Evolutionary conservation across 805 yeast species (phyloP), one percentile per base, ranked within the genome.

Genomic region (Myxozyma mucilagina): DNA sequence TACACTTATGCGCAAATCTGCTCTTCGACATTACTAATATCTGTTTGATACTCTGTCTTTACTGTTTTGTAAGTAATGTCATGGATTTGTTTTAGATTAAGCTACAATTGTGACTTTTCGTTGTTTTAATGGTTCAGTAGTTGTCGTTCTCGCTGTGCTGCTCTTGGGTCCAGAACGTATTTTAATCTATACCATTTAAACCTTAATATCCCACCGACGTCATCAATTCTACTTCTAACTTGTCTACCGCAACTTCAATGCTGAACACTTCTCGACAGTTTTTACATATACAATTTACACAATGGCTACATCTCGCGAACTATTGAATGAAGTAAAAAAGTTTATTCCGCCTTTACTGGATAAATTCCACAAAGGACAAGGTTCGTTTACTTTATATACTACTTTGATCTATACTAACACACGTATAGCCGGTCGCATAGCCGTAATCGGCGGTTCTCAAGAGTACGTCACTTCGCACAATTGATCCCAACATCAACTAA

Each of bases 391-490:
- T 7, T 20, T 32, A 5, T 39, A 8, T 6, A 16, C 35, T 47
- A 32, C 29, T 4, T 14, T 18, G 34, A 8, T 6, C 20, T 5
- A 10, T 24, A 18, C 49, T 50, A 35, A 50, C 18, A 29, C 32
- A 7, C 45, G 53, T 41, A 14, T 24, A 73, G 85, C 88, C 5
- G 98, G 98, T 5, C 80, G 90, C 60, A 79, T 93, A 1, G 90
- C 87, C 10, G 89, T 93, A 0, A 82, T 93, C 64, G 99, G 99
- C 24, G 99, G 99, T 0, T 87, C 94, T 73, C 92, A 89, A 72
- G 97, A 93, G 79, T 76, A 63, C 66, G 79, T 72, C 3, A 29
- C 16, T 2, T 18, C 41, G 31, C 32, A 13, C 35, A 29, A 35
- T 11, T 6, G 7, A 10, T 39, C 9, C 20, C 13, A n/a, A 29